Evolutionary conservation across 371 early-diverging fungal species (phyloP).

Genomic region (Dinochytrium kinnereticum): DNA sequence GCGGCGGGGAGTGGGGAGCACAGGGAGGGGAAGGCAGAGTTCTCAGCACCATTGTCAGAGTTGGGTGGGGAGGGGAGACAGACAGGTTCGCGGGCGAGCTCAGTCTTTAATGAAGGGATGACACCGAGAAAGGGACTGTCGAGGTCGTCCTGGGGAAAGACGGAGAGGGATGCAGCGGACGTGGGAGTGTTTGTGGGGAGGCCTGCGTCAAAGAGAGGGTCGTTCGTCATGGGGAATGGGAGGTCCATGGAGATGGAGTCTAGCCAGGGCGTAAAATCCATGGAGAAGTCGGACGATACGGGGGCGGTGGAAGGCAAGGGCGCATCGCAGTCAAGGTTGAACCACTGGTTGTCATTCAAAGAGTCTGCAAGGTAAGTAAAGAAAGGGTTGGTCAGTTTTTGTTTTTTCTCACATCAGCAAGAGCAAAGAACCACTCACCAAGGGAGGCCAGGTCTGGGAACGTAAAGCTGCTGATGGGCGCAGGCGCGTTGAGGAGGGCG

Average conservation of each 20-base stretch:
- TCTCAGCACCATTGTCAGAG: not conserved
- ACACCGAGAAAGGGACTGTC: not conserved
- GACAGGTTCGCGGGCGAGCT: not conserved
- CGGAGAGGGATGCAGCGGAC: not conserved
- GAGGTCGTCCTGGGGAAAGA: not conserved
- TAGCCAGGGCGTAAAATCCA: slow-evolving; percentile 12
- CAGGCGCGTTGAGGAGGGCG: not conserved
- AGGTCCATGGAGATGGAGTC: not conserved
- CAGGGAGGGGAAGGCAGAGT: slow-evolving; percentile 11
- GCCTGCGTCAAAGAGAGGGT: not conserved
- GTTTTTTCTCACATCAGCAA: not conserved
- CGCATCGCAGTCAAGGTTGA: slow-evolving; percentile 10
- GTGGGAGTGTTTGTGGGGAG: not conserved
- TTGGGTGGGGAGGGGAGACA: slow-evolving; percentile 6
- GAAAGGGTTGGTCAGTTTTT: not conserved
- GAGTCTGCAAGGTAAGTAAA: not conserved
- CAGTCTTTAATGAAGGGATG: not conserved
- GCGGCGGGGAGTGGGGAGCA: not conserved
- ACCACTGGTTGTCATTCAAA: slow-evolving; percentile 3
- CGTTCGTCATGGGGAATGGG: not conserved
- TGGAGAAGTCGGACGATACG: not conserved
- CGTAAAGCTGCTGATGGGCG: not conserved
- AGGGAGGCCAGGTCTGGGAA: slow-evolving; percentile 2
- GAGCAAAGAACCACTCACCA: not conserved
- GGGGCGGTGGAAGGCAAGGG: not conserved